Evolutionary conservation across 805 yeast species (phyloP).

Genomic region (Candida odintsovae): DNA sequence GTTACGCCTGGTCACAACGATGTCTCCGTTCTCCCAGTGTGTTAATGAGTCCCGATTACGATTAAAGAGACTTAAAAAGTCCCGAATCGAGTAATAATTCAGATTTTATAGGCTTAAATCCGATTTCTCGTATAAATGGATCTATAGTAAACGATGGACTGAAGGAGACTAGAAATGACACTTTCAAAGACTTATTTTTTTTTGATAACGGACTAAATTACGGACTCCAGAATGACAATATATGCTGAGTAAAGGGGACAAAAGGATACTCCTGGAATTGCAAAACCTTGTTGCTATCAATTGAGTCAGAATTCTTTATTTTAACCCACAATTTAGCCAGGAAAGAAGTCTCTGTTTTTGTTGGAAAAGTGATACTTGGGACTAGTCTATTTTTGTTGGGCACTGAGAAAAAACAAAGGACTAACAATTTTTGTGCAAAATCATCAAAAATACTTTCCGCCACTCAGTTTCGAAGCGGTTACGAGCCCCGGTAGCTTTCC

Average conservation of each 20-base stretch:
- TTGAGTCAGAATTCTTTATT: not conserved
- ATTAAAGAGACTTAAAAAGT: not conserved
- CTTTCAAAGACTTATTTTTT: not conserved
- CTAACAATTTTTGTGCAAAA: too few relatives aligned
- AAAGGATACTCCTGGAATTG: not conserved
- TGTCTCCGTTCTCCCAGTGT: not conserved
- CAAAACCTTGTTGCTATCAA: not conserved
- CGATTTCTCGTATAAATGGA: not conserved
- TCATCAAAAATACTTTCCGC: not conserved
- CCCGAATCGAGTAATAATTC: not conserved
- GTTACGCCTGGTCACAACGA: not conserved
- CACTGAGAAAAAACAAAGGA: not conserved
- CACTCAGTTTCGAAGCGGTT: not conserved
- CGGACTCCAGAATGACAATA: not conserved
- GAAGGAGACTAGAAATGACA: not conserved
- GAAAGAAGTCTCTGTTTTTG: not conserved
- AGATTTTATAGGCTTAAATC: not conserved
- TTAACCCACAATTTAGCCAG: not conserved
- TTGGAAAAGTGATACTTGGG: not conserved
- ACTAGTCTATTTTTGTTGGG: not conserved
- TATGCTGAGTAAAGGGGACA: not conserved
- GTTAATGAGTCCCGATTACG: not conserved
- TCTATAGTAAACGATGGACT: not conserved
- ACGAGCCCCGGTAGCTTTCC: not conserved
- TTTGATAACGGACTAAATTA: not conserved